Evolutionary conservation across 345 rosid genomes (phyloP), one percentile per base, ranked within the genome.

Genomic region (Populus nigra): DNA sequence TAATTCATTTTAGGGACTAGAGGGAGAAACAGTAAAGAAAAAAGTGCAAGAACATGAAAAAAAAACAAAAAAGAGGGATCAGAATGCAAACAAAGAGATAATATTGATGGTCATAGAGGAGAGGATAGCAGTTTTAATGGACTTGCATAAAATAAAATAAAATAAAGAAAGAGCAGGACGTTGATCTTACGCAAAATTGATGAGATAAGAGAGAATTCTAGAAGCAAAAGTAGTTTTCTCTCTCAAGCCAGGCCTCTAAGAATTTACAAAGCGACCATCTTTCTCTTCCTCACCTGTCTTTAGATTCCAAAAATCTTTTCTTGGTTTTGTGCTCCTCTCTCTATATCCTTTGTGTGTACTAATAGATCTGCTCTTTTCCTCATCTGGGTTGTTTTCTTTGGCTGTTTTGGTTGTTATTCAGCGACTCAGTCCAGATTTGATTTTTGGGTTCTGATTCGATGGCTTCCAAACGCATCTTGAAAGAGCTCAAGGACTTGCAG

Each of bases 381-480:
- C 16, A 25, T 65, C 68, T 29, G 35, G 68, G 38, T 13, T 27
- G 68, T 23, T 1, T 17, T 31, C 18, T 65, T 65, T 15, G 8
- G 38, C 31, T 65, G 16, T 65, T 65, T 25, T 65, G 35, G 8
- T 62, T 65, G 68, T 31, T 29, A 0, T 8, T 23, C 39, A 22
- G 68, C 17, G 68, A 15, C 4, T 15, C 36, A 6, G 68, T 53
- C 65, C 35, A 41, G 29, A 57, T 72, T 72, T 71, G 10, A 25
- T 49, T 50, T n/a, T 22, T 31, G 43, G 57, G 7, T 61, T 74
- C 50, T 35, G 70, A 74, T 53, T 41, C 50, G 1, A 79, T 88
- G 89, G 88, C 89, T 67, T 85, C 89, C 6, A 86, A 82, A 74
- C 79, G 88, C 72, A 88, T 86, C 74, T 47, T 82, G 65, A 78